Conservation (phyloP, 1,139 yeast species). For the Candida glucosophila region DNA sequence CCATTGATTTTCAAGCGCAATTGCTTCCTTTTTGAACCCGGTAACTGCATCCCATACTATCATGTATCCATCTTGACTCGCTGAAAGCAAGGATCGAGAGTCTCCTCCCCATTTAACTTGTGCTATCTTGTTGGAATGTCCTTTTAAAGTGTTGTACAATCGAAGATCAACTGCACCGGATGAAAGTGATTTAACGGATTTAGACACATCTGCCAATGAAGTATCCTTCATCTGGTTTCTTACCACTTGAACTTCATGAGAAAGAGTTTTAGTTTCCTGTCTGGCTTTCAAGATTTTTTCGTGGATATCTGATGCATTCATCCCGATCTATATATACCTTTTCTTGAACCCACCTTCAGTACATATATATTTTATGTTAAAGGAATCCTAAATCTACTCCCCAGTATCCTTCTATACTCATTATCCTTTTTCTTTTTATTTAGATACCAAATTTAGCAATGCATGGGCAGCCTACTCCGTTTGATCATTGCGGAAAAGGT, state of each 20-base stretch:
- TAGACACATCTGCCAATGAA: constrained; percentile 31
- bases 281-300: constrained; percentile 27
- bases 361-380: no score
- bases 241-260: constrained; percentile 39
- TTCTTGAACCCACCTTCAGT: no score
- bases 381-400: no score
- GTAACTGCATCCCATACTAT: constrained; percentile 76
- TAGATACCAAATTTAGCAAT: no score
- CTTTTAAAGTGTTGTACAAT: constrained; percentile 41
- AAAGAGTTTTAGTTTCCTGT: constrained; percentile 38
- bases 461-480: no score
- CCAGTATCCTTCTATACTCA: no score
- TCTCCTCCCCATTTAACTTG: constrained; percentile 63
- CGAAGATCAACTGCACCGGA: constrained; percentile 24
- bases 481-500: no score
- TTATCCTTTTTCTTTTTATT: no score
- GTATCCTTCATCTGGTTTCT: constrained; percentile 38
- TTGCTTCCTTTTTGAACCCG: constrained; percentile 64
- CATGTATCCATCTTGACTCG: constrained; percentile 83
- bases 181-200: constrained; percentile 18
- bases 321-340: no score
- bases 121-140: constrained; percentile 71
- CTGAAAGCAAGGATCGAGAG: constrained; percentile 52
- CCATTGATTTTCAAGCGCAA: constrained; percentile 68
- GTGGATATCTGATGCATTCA: constrained; percentile 4